Evolutionary conservation across 352 stramenopile genomes (phyloP).

Genomic region (Blastocystis sp.): DNA sequence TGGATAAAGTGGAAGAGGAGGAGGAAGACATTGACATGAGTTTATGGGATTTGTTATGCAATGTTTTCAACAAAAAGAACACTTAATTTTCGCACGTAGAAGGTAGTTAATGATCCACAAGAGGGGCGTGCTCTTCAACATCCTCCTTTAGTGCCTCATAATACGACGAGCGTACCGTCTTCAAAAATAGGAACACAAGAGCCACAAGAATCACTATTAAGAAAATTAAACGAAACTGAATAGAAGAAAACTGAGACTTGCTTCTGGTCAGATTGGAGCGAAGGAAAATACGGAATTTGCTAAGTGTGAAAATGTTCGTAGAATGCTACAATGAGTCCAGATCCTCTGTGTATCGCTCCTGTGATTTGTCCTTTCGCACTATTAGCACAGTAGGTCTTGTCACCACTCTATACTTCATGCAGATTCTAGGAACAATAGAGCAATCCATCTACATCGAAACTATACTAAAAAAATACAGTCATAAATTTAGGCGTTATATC

Average conservation of each 20-base stretch:
- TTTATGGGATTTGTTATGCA: slow-evolving; percentile 9
- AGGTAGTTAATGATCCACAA: neutral
- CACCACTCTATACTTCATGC: neutral
- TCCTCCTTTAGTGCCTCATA: neutral
- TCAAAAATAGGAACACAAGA: slow-evolving; percentile 12
- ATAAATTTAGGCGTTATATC: neutral
- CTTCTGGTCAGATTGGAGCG: neutral
- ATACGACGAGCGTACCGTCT: neutral
- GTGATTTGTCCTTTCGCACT: neutral
- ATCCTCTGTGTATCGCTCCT: neutral
- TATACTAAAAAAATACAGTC: neutral
- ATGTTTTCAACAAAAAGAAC: neutral
- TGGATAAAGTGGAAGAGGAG: neutral
- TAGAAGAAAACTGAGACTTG: neutral
- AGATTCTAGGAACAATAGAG: neutral
- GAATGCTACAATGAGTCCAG: neutral
- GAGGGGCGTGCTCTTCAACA: slow-evolving; percentile 34
- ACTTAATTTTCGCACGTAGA: neutral
- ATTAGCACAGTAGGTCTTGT: slow-evolving; percentile 6
- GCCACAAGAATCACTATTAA: slow-evolving; percentile 26
- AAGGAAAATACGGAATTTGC: neutral
- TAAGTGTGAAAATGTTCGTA: neutral
- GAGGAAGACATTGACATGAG: slow-evolving; percentile 27
- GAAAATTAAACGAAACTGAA: neutral
- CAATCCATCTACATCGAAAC: neutral